Evolutionary conservation across 345 rosid genomes (phyloP).

Genomic region (Ceriops tagal): DNA sequence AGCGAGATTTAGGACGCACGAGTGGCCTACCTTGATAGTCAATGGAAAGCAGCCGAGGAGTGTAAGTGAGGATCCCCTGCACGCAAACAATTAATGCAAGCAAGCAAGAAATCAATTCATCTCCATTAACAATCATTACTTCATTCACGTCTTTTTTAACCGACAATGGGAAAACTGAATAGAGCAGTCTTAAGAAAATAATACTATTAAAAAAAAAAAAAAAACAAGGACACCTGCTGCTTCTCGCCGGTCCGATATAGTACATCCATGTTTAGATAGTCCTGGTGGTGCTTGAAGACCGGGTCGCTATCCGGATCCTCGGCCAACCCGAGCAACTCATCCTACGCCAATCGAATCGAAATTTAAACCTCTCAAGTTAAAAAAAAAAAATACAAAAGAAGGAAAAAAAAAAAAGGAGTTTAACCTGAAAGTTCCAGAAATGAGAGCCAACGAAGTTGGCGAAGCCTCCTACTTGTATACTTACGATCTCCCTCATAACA

Average conservation of each 20-base stretch:
- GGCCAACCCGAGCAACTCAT: slow-evolving; percentile 84
- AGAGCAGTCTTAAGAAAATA: neutral
- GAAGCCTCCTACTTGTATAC: slow-evolving; percentile 76
- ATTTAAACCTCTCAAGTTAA: neutral
- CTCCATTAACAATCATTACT: no score
- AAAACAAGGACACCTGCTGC: slow-evolving; percentile 42
- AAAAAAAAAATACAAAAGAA: neutral
- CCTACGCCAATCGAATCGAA: slow-evolving; percentile 36
- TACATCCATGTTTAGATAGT: slow-evolving; percentile 60
- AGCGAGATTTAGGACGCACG: neutral
- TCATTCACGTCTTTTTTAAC: neutral
- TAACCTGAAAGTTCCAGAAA: slow-evolving; percentile 97
- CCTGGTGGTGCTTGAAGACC: slow-evolving; percentile 46
- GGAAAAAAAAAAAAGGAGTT: neutral
- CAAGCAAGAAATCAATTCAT: slow-evolving; percentile 2
- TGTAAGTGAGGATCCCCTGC: slow-evolving; percentile 70
- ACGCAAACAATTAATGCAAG: no score
- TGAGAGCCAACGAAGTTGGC: slow-evolving; percentile 96
- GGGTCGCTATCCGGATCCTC: slow-evolving; percentile 63
- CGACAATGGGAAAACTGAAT: neutral
- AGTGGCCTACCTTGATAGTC: slow-evolving; percentile 63
- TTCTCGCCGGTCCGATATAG: slow-evolving; percentile 84
- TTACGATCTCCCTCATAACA: slow-evolving; percentile 76
- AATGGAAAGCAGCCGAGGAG: slow-evolving; percentile 80
- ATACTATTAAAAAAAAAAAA: neutral